These are phyloP conservation scores for Talaromyces adpressus DNA, from an alignment of 495 filamentous ascomycete genomes.

Conservation along the genomic window DNA sequence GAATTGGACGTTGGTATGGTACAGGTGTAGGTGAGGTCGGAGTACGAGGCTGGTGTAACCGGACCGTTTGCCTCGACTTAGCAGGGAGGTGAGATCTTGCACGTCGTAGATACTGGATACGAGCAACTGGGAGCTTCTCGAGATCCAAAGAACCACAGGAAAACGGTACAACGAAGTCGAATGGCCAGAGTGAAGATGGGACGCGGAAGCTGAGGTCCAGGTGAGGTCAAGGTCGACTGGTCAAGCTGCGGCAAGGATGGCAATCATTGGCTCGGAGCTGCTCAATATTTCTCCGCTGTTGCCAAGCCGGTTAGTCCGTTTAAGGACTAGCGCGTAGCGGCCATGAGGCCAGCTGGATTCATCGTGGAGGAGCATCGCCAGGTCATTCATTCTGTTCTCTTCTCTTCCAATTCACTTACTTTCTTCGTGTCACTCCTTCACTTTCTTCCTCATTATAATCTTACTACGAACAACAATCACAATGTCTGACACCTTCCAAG, in stretches of 20 bases:
- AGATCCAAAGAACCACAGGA: slow-evolving; percentile 10
- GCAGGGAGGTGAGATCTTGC: background rate
- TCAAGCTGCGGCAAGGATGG: slow-evolving; percentile 10
- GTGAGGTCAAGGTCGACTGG: slow-evolving; percentile 8
- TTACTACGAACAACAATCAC: background rate
- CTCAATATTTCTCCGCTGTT: slow-evolving; percentile 4
- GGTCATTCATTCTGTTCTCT: background rate
- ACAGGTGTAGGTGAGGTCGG: background rate
- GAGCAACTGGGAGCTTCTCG: slow-evolving; percentile 2
- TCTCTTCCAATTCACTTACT: background rate
- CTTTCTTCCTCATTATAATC: background rate
- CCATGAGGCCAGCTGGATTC: slow-evolving; percentile 9
- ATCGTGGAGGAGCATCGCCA: background rate
- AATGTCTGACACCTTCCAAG: slow-evolving; percentile 74
- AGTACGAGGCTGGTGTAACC: background rate
- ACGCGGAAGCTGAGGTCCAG: slow-evolving; percentile 12
- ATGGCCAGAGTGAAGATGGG: slow-evolving; percentile 8
- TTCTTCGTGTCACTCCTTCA: background rate
- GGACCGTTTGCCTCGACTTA: background rate
- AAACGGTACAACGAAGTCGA: background rate
- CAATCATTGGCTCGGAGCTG: slow-evolving; percentile 8
- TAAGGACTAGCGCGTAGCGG: background rate
- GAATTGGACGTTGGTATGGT: background rate
- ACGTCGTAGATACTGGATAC: background rate
- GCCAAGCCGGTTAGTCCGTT: background rate